phyloP scores from a whole-genome alignment of 2,329 filamentous ascomycete species.

The Beauveria medogensis region DNA sequence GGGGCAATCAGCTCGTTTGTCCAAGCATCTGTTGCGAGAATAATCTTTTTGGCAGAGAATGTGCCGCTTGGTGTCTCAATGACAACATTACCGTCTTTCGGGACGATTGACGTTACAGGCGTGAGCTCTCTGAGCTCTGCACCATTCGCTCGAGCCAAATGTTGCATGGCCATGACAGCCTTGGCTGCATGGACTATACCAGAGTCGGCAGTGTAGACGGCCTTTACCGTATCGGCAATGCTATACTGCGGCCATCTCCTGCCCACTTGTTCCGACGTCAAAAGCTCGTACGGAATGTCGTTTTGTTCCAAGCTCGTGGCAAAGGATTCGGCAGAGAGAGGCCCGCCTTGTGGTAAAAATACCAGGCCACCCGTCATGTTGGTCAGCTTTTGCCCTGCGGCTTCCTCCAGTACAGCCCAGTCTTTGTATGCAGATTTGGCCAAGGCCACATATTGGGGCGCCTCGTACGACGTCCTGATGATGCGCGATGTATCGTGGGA shows the following conservation, averaged over 20 bases:
- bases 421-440: constrained; percentile 18
- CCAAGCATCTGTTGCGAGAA: constrained; percentile 14
- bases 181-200: constrained; percentile 16
- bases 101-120: not conserved
- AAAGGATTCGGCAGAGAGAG: not conserved
- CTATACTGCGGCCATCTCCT: constrained; percentile 17
- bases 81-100: not conserved
- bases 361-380: constrained; percentile 19
- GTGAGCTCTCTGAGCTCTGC: constrained; percentile 11
- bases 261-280: constrained; percentile 12
- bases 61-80: constrained; percentile 9
- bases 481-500: constrained; percentile 20
- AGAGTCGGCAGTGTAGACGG: constrained; percentile 18
- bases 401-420: constrained; percentile 17
- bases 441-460: constrained; percentile 18
- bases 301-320: constrained; percentile 9
- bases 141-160: constrained; percentile 7
- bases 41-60: constrained; percentile 10
- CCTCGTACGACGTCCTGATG: constrained; percentile 17
- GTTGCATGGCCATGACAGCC: constrained; percentile 13
- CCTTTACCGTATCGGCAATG: constrained; percentile 11
- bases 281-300: constrained; percentile 15
- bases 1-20: constrained; percentile 11
- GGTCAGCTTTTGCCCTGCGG: constrained; percentile 15
- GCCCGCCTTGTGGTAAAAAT: constrained; percentile 15